Evolutionary conservation across 169 alveolate species (phyloP), one percentile per base, ranked within the genome.

Genomic region (Miamiensis avidus): DNA sequence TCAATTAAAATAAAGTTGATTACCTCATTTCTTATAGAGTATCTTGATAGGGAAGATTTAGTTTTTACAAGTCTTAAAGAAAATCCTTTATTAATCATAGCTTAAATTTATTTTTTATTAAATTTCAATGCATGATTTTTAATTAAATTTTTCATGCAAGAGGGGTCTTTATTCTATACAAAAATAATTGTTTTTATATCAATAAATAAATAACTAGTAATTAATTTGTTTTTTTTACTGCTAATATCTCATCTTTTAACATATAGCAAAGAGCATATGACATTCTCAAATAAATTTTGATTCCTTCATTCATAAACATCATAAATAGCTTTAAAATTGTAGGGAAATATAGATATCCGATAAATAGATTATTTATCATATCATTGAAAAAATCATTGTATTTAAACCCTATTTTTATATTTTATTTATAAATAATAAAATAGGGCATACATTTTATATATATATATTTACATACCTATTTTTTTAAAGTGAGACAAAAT

Each of bases 221-320:
- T 49, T 49, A 11, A 49, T 49, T 11, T 49, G 4, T 49, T 11
- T 49, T 11, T 34, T 20, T 64, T 75, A 31, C 78, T 29, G 34
- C 49, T 25, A 65, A 33, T 33, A 86, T 65, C 29, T 86, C 90
- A 64, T 79, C 76, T 49, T 82, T 29, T 11, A 86, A 72, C 20
- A 49, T 75, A 28, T 79, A 34, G 6, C 83, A 81, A 1, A 81
- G 32, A 31, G 90, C 84, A 75, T 86, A 86, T 64, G 75, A 77
- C 27, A 86, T 65, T 81, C 90, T 86, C 79, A 86, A 86, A 81
- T 86, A 86, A 25, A 86, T 76, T 34, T 86, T 86, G 4, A 86
- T 86, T 29, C 90, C 90, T 32, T 86, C 90, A 81, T 86, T 86
- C 82, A 86, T 31, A 76, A 79, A 86, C 0, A 86, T 86, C n/a